These are phyloP conservation scores for Plenodomus tracheiphilus DNA, from an alignment of 2,329 filamentous ascomycete genomes.

Conservation along the genomic window DNA sequence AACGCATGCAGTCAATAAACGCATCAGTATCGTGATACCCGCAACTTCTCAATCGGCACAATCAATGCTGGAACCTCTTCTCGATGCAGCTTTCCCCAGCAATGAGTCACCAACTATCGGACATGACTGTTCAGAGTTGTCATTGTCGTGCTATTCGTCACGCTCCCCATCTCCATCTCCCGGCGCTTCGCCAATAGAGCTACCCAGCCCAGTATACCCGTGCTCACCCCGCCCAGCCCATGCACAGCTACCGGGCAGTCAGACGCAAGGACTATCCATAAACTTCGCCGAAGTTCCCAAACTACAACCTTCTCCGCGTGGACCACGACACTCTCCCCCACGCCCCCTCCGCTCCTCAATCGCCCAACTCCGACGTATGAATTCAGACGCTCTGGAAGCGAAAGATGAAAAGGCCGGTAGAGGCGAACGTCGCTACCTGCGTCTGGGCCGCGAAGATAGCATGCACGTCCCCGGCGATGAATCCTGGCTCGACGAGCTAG, in stretches of 20 bases:
- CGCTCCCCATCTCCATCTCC: slow-evolving; percentile 18
- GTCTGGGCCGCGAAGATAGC: slow-evolving; percentile 46
- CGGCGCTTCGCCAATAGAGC: slow-evolving; percentile 13
- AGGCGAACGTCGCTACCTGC: slow-evolving; percentile 43
- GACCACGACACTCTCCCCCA: slow-evolving; percentile 42
- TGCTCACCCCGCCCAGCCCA: slow-evolving; percentile 29
- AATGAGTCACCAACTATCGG: slow-evolving; percentile 14
- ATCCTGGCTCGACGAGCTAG: slow-evolving; percentile 33
- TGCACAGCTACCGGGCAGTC: slow-evolving; percentile 16
- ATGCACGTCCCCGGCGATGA: slow-evolving; percentile 31
- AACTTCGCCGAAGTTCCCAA: slow-evolving; percentile 29
- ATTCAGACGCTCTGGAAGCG: slow-evolving; percentile 41
- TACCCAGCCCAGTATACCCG: slow-evolving; percentile 13
- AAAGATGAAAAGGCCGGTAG: slow-evolving; percentile 23
- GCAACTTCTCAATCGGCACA: slow-evolving; percentile 11
- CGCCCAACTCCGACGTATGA: slow-evolving; percentile 48
- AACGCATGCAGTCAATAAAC: slow-evolving; percentile 8
- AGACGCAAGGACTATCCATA: slow-evolving; percentile 10
- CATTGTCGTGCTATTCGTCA: slow-evolving; percentile 23
- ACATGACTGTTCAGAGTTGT: slow-evolving; percentile 11
- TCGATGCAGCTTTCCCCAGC: slow-evolving; percentile 23
- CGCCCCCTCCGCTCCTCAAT: slow-evolving; percentile 46
- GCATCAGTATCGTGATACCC: slow-evolving; percentile 16
- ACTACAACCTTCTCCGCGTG: slow-evolving; percentile 19
- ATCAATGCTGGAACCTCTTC: slow-evolving; percentile 23